Percentiles rank a stretch among this genome's conserved stretches.
Conservation (phyloP, 768 basidiomycete genomes). For the Crepidotus variabilis region DNA sequence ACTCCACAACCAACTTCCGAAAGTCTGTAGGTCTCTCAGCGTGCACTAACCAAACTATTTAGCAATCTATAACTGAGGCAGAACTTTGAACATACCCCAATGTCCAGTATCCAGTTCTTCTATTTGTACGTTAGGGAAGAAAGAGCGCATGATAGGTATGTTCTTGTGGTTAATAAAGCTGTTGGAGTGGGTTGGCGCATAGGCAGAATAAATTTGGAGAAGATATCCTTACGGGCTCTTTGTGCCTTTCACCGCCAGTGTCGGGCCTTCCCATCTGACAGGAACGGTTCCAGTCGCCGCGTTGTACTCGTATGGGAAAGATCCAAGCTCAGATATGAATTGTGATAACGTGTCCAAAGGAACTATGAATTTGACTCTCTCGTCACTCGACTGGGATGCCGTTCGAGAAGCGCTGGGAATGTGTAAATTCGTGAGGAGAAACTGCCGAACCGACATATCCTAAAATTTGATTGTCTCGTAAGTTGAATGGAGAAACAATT, state of each 20-base stretch:
- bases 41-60: slow-evolving; percentile 51
- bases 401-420: slow-evolving; percentile 26
- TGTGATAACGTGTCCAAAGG: slow-evolving; percentile 64
- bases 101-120: slow-evolving; percentile 73
- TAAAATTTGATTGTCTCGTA: slow-evolving; percentile 21
- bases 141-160: slow-evolving; percentile 50
- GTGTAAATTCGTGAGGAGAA: slow-evolving; percentile 80
- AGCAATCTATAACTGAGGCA: not conserved
- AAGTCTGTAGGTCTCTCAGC: slow-evolving; percentile 74
- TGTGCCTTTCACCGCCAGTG: slow-evolving; percentile 76
- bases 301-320: slow-evolving; percentile 61
- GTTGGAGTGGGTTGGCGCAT: not conserved
- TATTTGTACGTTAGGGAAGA: slow-evolving; percentile 70
- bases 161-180: slow-evolving; percentile 79
- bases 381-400: slow-evolving; percentile 17
- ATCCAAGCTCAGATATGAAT: slow-evolving; percentile 65
- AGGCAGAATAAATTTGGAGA: not conserved
- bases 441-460: slow-evolving; percentile 74
- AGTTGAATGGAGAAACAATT: not conserved
- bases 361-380: slow-evolving; percentile 60
- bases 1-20: slow-evolving; percentile 32
- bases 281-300: slow-evolving; percentile 9
- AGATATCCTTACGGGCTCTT: slow-evolving; percentile 57
- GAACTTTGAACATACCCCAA: slow-evolving; percentile 60
- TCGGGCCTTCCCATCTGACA: slow-evolving; percentile 47